Evolutionary conservation across 2,329 filamentous ascomycete species (phyloP).

Genomic region (Tolypocladium album): DNA sequence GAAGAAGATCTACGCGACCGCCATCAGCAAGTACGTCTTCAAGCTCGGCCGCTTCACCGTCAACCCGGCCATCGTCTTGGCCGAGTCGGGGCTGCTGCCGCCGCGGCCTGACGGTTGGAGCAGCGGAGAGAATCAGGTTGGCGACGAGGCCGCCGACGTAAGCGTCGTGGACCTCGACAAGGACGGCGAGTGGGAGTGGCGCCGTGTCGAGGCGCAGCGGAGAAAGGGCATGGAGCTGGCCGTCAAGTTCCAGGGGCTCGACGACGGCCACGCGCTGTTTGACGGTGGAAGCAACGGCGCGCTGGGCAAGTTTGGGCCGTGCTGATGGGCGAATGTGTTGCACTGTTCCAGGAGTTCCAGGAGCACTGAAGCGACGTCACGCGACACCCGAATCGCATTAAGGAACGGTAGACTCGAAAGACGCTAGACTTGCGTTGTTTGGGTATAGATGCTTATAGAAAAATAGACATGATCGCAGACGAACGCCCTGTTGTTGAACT

Average conservation of each 20-base stretch:
- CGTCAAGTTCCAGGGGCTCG: constrained; percentile 44
- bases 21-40: constrained; percentile 71
- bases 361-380: background rate
- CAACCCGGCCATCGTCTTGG: constrained; percentile 66
- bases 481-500: background rate
- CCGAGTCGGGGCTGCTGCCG: constrained; percentile 64
- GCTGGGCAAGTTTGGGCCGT: constrained; percentile 36
- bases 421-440: background rate
- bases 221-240: constrained; percentile 44
- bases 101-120: constrained; percentile 57
- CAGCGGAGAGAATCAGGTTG: constrained; percentile 30
- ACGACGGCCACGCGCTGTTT: constrained; percentile 40
- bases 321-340: constrained; percentile 11
- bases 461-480: background rate
- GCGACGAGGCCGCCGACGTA: constrained; percentile 25
- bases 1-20: constrained; percentile 59
- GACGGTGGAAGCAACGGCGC: constrained; percentile 42
- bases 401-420: background rate
- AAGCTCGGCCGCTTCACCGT: constrained; percentile 77
- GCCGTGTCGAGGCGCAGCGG: constrained; percentile 42
- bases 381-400: too few relatives aligned
- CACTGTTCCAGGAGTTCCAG: background rate
- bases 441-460: background rate
- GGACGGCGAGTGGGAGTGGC: constrained; percentile 45
- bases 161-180: constrained; percentile 21